Evolutionary conservation across 495 filamentous ascomycete species (phyloP), one percentile per base, ranked within the genome.

Genomic region (Rusavskia elegans): DNA sequence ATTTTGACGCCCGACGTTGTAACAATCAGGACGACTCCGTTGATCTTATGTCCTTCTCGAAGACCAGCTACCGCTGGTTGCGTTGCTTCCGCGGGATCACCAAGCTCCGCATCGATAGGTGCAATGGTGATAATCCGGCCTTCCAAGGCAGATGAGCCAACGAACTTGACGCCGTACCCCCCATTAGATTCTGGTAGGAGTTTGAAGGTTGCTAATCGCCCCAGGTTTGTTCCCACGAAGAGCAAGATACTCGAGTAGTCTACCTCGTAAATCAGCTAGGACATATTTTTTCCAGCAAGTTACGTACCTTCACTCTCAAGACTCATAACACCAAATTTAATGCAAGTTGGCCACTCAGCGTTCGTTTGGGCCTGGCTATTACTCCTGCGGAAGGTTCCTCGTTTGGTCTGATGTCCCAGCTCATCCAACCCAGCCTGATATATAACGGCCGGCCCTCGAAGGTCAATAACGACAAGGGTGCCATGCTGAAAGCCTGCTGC

Each of bases 281-380:
- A 11, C 13, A 35, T 14, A 11, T 0, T 7, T 2, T 11, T 35
- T 11, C 32, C 32, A 35, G 32, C 13, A 14, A 3, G 7, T 35
- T 25, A 21, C 58, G 54, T 66, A 81, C 79, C 77, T 66, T 96
- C 90, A 0, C 83, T 86, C 42, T 97, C 92, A 19, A 95, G 69
- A 13, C 83, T 92, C 80, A 98, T 82, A 29, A 96, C 86, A 53
- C 85, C 87, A 70, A 97, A 98, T 64, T 95, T 85, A 11, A 96
- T 74, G 38, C 66, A 70, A 7, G 81, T 86, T 29, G 80, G 79
- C 80, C 80, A 94, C 61, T 93, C 90, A 25, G 66, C 60, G 49
- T 76, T 64, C 11, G 14, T 7, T 3, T 70, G 62, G 4, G 65
- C 64, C 29, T 75, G 64, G 17, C 66, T 67, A 49, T 72, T 75